phyloP scores from a whole-genome alignment of 139 green algal species.

The Yamagishiella unicocca region DNA sequence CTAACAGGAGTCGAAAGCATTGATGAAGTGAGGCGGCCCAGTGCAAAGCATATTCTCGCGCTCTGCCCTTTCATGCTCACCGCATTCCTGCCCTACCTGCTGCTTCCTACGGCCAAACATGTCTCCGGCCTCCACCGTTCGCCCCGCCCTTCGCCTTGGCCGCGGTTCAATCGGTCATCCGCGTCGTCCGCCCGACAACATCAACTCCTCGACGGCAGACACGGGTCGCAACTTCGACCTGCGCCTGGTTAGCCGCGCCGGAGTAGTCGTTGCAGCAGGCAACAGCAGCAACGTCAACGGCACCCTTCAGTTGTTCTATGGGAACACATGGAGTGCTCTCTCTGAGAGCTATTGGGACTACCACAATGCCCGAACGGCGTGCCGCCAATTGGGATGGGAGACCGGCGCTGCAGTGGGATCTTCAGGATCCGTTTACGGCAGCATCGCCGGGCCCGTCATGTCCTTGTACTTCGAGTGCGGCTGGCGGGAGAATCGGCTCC shows the following conservation, averaged over 20 bases:
- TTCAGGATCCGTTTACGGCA: neutral
- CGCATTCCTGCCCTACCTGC: no score
- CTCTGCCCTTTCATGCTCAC: no score
- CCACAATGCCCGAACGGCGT: neutral
- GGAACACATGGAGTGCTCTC: neutral
- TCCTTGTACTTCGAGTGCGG: neutral
- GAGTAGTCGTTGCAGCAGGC: no score
- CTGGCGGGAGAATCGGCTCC: neutral
- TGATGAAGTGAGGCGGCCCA: no score
- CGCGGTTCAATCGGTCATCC: neutral
- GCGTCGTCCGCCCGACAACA: neutral
- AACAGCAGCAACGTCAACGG: neutral
- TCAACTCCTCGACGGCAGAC: neutral
- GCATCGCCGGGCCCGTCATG: neutral
- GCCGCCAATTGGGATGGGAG: conserved; percentile 1
- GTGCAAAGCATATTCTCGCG: no score
- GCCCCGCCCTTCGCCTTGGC: neutral
- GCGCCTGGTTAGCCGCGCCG: neutral
- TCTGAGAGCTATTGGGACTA: neutral
- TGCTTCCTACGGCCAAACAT: no score
- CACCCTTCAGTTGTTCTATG: neutral
- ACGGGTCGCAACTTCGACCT: neutral
- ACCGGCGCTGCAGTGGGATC: neutral
- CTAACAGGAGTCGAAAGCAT: no score
- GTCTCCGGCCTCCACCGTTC: neutral